phyloP scores from a whole-genome alignment of 768 basidiomycete species.

The Mycena filopes region DNA sequence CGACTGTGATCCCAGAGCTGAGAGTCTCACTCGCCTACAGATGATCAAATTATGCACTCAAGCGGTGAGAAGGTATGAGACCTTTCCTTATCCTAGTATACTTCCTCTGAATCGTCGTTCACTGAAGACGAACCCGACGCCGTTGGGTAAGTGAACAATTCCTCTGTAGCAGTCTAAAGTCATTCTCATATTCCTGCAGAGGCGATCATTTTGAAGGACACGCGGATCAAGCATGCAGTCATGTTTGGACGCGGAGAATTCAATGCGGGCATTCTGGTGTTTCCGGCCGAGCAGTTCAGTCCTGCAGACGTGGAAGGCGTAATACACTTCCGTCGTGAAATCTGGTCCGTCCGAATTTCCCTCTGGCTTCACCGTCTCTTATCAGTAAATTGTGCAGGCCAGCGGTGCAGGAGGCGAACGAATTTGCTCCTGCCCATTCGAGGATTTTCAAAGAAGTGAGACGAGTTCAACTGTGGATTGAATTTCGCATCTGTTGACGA shows the following conservation, averaged over 20 bases:
- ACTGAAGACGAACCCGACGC: slow-evolving; percentile 50
- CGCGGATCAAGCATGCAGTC: slow-evolving; percentile 41
- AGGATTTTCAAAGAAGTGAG: slow-evolving; percentile 57
- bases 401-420: slow-evolving; percentile 51
- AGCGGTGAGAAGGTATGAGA: slow-evolving; percentile 50
- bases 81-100: neutral
- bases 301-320: slow-evolving; percentile 35
- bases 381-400: too few relatives aligned
- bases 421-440: slow-evolving; percentile 55
- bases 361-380: too few relatives aligned
- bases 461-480: too few relatives aligned
- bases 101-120: too few relatives aligned
- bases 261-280: slow-evolving; percentile 50
- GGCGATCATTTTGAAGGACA: slow-evolving; percentile 45
- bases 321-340: slow-evolving; percentile 35
- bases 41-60: slow-evolving; percentile 57
- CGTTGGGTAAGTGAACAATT: slow-evolving; percentile 41
- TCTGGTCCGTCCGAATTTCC: slow-evolving; percentile 36
- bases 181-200: slow-evolving; percentile 40
- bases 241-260: slow-evolving; percentile 52
- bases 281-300: slow-evolving; percentile 36
- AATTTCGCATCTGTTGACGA: too few relatives aligned
- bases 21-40: slow-evolving; percentile 12
- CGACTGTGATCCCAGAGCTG: neutral
- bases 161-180: too few relatives aligned